Evolutionary conservation across 2,329 filamentous ascomycete genomes (phyloP), one percentile per base, ranked within the genome.

Genomic region (Xylaria sp.): DNA sequence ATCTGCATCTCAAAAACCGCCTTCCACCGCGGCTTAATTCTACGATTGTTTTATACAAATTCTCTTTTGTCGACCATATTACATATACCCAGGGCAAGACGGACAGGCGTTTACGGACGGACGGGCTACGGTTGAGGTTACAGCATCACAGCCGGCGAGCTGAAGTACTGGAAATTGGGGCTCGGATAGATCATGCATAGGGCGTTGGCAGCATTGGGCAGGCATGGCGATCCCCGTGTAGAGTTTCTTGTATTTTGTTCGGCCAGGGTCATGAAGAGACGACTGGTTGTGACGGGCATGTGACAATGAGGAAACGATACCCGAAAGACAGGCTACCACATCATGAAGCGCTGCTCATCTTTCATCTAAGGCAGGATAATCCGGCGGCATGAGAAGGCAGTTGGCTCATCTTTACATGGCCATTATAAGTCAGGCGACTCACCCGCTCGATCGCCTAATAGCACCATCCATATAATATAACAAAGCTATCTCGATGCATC

Each of bases 31-130:
- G 35, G 44, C 41, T 63, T 64, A 58, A 66, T 59, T 57, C 25
- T 40, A 23, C 41, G n/a, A 59, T 37, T 60, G 52, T 58, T 62
- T 52, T 55, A 44, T 43, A 56, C 31, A 44, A 40, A 46, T 41
- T 64, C 46, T 48, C 37, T 35, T 60, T 59, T 60, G 57, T 64
- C 55, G 17, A 4, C 33, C 49, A 58, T 63, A 31, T 62, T 60
- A 56, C 57, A 70, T 71, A 72, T 71, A 73, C 70, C 68, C 70
- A 62, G 59, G 62, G 61, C 44, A 64, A 54, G 59, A 63, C 44
- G 13, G 53, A 46, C 23, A 58, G 66, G 64, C 64, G 66, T 67
- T n/a, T 65, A 54, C 47, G 54, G 64, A 58, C 31, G 58, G 56
- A 54, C 33, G 40, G 41, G 43, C 40, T 59, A 54, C 40, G 17